Evolutionary conservation across 305 asterid species (phyloP).

Genomic region (Withania somnifera): DNA sequence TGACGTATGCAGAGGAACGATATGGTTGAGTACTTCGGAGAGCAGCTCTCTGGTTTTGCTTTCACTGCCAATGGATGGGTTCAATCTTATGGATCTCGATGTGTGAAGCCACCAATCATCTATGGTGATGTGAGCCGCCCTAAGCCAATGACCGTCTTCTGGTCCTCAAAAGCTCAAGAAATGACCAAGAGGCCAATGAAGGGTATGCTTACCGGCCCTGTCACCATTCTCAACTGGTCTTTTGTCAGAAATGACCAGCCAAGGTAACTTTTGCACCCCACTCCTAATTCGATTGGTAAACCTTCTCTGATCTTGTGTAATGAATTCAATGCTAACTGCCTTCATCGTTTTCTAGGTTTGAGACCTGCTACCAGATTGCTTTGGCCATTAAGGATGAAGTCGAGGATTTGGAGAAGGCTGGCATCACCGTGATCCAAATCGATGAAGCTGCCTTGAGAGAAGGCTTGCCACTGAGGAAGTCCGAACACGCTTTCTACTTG

Average conservation of each 20-base stretch:
- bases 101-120: constrained; percentile 98
- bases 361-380: constrained; percentile 71
- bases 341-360: constrained; percentile 25
- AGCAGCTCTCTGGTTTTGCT: constrained; percentile 91
- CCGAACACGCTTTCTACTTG: constrained; percentile 69
- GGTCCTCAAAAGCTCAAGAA: constrained; percentile 88
- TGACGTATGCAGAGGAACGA: constrained; percentile 58
- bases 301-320: not conserved
- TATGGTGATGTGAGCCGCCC: constrained; percentile 98
- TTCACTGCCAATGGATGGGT: constrained; percentile 97
- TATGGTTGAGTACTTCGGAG: constrained; percentile 97
- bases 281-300: not conserved
- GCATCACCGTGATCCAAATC: constrained; percentile 58
- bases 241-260: constrained; percentile 96
- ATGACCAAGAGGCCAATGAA: constrained; percentile 98
- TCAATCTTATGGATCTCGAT: constrained; percentile 93
- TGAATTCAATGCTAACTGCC: not conserved
- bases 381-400: constrained; percentile 77
- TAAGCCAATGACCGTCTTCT: constrained; percentile 89
- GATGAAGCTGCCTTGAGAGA: constrained; percentile 83
- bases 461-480: constrained; percentile 65
- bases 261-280: constrained; percentile 27
- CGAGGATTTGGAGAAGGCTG: constrained; percentile 78
- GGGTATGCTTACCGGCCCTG: constrained; percentile 99
- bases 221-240: constrained; percentile 95